A percentile compares a stretch with the other conserved stretches of the same genome.
phyloP scores from a whole-genome alignment of 2,329 filamentous ascomycete genomes.

The Aspergillus sergii region DNA sequence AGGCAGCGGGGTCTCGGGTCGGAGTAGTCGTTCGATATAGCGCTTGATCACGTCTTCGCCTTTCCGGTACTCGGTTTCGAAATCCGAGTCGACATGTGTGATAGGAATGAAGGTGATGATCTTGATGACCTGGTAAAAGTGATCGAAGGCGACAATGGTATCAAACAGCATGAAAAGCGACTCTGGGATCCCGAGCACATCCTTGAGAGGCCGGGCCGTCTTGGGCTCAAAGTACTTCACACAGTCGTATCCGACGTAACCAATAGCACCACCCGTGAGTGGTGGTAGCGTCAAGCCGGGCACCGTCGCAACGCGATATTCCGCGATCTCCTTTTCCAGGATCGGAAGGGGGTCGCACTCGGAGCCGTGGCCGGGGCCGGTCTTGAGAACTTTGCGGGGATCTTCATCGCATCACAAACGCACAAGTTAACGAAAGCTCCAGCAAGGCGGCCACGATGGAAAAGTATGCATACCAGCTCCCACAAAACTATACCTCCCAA shows the following conservation, averaged over 20 bases:
- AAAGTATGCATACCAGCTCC: conserved; percentile 63
- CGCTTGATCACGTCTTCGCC: conserved; percentile 66
- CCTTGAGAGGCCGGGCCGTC: conserved; percentile 85
- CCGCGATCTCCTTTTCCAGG: conserved; percentile 77
- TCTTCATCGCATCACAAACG: conserved; percentile 41
- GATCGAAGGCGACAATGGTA: conserved; percentile 90
- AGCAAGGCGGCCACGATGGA: background rate
- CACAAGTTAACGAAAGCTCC: conserved; percentile 14
- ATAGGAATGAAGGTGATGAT: conserved; percentile 88
- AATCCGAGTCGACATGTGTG: conserved; percentile 57
- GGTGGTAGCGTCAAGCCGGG: conserved; percentile 82
- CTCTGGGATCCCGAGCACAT: conserved; percentile 86
- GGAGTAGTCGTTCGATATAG: conserved; percentile 71
- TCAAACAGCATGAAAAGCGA: conserved; percentile 97
- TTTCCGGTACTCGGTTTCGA: conserved; percentile 71
- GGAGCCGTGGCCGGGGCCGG: conserved; percentile 83
- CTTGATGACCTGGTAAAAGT: conserved; percentile 90
- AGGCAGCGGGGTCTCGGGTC: conserved; percentile 75
- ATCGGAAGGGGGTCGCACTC: conserved; percentile 80
- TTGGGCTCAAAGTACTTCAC: conserved; percentile 97
- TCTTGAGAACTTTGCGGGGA: conserved; percentile 77
- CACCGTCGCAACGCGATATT: conserved; percentile 78
- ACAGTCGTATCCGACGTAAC: conserved; percentile 97
- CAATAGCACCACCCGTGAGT: conserved; percentile 88
- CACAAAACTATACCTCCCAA: conserved; percentile 94